A percentile compares a stretch with the other conserved stretches of the same genome.
These are phyloP conservation scores for Elymus sibiricus DNA, from an alignment of 176 grass and related monocot species.

Conservation along the genomic window DNA sequence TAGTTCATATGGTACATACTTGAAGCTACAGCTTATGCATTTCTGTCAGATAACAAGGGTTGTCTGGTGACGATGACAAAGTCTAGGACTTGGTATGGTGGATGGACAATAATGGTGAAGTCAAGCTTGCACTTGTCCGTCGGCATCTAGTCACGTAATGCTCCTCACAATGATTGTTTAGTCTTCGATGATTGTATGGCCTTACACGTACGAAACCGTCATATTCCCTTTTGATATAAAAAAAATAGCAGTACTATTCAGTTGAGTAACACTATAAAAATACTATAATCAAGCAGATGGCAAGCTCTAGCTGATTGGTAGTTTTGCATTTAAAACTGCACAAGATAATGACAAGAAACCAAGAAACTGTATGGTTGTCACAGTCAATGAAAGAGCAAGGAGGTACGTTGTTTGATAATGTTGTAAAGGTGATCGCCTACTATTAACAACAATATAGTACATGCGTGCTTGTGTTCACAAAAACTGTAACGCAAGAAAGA, in stretches of 20 bases:
- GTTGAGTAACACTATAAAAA: not conserved
- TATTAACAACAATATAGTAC: not conserved
- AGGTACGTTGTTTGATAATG: not conserved
- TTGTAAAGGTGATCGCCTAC: not conserved
- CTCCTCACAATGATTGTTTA: not conserved
- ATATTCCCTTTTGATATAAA: not conserved
- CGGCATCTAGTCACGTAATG: not conserved
- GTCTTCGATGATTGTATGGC: not conserved
- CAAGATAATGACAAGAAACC: not conserved
- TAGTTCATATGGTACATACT: not conserved
- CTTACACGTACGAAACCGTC: conserved; percentile 19
- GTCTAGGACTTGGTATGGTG: not conserved
- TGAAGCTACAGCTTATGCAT: not conserved
- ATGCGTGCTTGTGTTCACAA: not conserved
- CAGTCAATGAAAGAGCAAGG: not conserved
- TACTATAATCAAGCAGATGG: not conserved
- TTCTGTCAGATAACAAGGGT: not conserved
- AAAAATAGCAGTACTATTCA: no score
- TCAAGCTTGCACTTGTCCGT: not conserved
- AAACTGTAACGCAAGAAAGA: not conserved
- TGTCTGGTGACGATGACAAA: not conserved
- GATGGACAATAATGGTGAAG: not conserved
- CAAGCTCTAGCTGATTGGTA: not conserved
- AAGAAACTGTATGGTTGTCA: not conserved
- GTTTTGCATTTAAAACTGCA: not conserved